These are phyloP conservation scores for Mercurialis annua DNA, from an alignment of 345 rosid species.

Conservation along the genomic window DNA sequence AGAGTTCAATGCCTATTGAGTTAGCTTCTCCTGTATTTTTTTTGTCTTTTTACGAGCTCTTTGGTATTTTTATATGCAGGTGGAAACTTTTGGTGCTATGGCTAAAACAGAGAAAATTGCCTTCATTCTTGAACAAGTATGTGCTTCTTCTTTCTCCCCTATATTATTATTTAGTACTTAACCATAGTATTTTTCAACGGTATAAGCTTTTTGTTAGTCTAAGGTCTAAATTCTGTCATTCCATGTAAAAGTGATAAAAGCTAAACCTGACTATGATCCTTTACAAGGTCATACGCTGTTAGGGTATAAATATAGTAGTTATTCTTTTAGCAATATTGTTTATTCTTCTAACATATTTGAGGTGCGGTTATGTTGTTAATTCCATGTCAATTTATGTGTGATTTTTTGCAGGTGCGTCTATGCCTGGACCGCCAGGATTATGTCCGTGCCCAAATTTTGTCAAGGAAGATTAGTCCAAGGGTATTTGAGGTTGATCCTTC, in stretches of 20 bases:
- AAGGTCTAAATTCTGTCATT: background rate
- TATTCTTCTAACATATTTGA: background rate
- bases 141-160: slow-evolving; percentile 10
- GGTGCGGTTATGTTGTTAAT: slow-evolving; percentile 1
- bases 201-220: background rate
- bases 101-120: slow-evolving; percentile 97
- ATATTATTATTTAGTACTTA: background rate
- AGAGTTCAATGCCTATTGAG: background rate
- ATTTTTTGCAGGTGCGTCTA: slow-evolving; percentile 59
- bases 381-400: background rate
- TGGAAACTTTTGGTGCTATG: slow-evolving; percentile 98
- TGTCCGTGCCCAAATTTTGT: slow-evolving; percentile 94
- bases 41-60: background rate
- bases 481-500: slow-evolving; percentile 75
- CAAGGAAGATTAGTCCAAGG: slow-evolving; percentile 89
- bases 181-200: background rate
- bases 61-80: slow-evolving; percentile 42
- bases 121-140: slow-evolving; percentile 88
- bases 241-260: background rate
- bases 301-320: background rate
- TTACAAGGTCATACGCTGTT: background rate
- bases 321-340: background rate
- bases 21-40: background rate
- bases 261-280: slow-evolving; percentile 1
- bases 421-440: slow-evolving; percentile 90